phyloP scores from a whole-genome alignment of 257 asterid genomes.

The Nicotiana noctiflora region DNA sequence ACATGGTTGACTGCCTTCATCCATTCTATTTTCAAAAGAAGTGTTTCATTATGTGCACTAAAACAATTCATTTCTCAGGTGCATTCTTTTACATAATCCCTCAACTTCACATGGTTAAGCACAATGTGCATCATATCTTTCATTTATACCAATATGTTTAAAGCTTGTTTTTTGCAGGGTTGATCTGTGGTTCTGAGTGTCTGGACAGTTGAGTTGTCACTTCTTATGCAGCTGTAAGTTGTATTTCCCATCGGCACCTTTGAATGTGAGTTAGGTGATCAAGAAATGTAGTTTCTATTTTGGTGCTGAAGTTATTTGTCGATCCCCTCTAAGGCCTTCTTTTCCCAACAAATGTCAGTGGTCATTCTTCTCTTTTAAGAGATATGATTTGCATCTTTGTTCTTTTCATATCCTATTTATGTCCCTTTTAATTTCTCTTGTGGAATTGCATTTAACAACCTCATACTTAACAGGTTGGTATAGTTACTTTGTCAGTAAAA shows the following conservation, averaged over 20 bases:
- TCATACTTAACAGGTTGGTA: constrained; percentile 70
- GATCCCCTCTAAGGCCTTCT: background rate
- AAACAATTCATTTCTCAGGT: background rate
- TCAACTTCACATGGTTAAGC: background rate
- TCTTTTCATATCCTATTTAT: background rate
- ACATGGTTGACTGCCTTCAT: too few relatives aligned
- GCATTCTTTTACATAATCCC: background rate
- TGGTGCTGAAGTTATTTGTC: background rate
- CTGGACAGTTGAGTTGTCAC: constrained; percentile 97
- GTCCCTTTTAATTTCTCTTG: background rate
- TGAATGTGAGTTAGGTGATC: background rate
- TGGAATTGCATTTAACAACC: background rate
- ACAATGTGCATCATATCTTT: background rate
- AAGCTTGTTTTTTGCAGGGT: constrained; percentile 48
- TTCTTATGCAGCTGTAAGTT: constrained; percentile 94
- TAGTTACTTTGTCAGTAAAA: too few relatives aligned
- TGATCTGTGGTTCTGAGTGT: too few relatives aligned
- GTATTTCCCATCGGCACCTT: background rate
- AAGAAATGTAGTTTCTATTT: background rate
- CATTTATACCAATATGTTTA: background rate
- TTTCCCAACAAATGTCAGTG: background rate
- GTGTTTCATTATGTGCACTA: background rate
- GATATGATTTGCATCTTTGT: background rate
- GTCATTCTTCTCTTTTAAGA: background rate
- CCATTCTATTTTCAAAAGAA: background rate